Conservation (phyloP, 2,329 filamentous ascomycete genomes). For the Diaporthe ilicicola region DNA sequence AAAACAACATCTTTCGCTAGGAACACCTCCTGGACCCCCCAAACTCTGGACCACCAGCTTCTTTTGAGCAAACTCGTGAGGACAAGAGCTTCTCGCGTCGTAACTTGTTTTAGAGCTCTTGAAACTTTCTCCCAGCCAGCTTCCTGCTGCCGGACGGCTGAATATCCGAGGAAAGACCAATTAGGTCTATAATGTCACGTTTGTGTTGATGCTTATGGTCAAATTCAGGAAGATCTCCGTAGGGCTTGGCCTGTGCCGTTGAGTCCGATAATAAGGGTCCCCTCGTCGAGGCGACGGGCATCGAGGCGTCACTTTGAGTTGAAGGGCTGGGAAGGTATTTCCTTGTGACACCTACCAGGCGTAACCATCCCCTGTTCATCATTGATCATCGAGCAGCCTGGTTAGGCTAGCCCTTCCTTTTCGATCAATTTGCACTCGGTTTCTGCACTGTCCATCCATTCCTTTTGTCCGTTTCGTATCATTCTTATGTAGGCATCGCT, state of each 20-base stretch:
- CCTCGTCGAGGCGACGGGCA: not conserved
- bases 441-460: not conserved
- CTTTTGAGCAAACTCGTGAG: not conserved
- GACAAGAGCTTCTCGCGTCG: not conserved
- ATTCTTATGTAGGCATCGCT: not conserved
- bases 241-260: fast-evolving
- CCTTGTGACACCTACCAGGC: fast-evolving
- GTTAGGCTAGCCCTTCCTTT: not conserved
- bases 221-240: not conserved
- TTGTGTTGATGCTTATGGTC: not conserved
- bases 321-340: not conserved
- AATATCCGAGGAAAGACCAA: not conserved
- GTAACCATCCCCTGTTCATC: not conserved
- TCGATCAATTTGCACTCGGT: fast-evolving
- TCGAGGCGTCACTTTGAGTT: not conserved
- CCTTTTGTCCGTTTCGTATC: not conserved
- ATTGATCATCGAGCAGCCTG: not conserved
- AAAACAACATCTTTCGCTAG: not conserved
- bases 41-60: not conserved
- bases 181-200: too few relatives aligned
- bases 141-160: not conserved
- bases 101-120: not conserved
- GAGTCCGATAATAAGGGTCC: not conserved
- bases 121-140: fast-evolving
- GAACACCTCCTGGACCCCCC: not conserved